Evolutionary conservation across 169 alveolate genomes (phyloP).

Genomic region (Perkinsus marinus): DNA sequence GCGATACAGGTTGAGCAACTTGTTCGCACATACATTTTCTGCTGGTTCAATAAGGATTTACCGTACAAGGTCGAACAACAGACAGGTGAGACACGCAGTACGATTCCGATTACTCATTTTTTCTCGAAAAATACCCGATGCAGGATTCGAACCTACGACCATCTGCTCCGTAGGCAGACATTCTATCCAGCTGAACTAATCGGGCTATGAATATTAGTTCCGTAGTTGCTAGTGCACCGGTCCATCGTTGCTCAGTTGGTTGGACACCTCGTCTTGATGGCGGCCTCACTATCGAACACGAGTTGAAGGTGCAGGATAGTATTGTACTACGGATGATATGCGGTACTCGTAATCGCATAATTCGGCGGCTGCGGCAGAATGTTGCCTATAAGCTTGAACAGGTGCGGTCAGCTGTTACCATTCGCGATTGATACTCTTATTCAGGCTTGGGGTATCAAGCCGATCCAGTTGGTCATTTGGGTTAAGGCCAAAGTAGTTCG

Average conservation of each 20-base stretch:
- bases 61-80: constrained; percentile 48
- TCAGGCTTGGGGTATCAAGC: background rate
- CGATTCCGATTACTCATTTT: background rate
- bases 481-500: background rate
- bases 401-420: background rate
- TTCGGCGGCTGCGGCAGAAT: background rate
- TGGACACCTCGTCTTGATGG: background rate
- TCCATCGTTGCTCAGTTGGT: background rate
- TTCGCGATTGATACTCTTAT: background rate
- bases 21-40: constrained; percentile 43
- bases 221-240: background rate
- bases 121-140: background rate
- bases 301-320: background rate
- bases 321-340: background rate
- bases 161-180: background rate
- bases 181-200: background rate
- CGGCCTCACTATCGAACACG: background rate
- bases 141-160: background rate
- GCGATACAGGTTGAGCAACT: too few species aligned
- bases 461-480: background rate
- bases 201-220: background rate
- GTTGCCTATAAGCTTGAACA: background rate
- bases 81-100: constrained; percentile 12
- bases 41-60: constrained; percentile 59
- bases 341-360: background rate